A percentile compares a stretch with the other conserved stretches of the same genome.
phyloP scores from a whole-genome alignment of 2,329 filamentous ascomycete species.

The Aspergillus fructus region DNA sequence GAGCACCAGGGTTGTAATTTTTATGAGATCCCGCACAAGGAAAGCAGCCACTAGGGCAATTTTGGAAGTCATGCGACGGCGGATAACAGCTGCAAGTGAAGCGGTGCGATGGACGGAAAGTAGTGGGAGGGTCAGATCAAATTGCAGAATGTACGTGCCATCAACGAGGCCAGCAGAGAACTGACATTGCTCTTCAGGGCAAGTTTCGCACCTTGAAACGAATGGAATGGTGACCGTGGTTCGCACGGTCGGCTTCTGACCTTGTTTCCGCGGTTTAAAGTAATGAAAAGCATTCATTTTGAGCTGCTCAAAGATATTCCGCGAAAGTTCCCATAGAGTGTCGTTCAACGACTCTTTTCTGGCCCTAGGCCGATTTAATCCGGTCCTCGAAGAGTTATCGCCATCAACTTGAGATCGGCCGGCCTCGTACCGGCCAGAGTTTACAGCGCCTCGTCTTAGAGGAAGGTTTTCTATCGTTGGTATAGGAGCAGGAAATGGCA shows the following conservation, averaged over 20 bases:
- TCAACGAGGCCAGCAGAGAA: background rate
- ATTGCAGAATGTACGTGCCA: conserved; percentile 4
- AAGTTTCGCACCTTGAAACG: background rate
- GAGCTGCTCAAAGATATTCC: background rate
- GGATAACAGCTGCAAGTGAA: background rate
- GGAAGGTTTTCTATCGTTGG: conserved; percentile 17
- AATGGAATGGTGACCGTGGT: background rate
- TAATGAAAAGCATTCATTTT: background rate
- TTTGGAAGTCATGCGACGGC: background rate
- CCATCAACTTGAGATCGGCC: background rate
- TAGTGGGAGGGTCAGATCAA: background rate
- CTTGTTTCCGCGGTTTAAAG: background rate
- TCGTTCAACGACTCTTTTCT: background rate
- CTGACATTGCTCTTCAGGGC: background rate
- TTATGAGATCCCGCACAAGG: background rate
- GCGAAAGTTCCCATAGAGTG: background rate
- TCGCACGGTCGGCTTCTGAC: background rate
- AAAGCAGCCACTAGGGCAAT: background rate
- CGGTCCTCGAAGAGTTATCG: background rate
- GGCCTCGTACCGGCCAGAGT: background rate
- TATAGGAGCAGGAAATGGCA: conserved; percentile 16
- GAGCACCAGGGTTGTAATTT: background rate
- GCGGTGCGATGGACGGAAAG: background rate
- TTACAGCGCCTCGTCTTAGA: conserved; percentile 8
- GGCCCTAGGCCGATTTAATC: background rate